A percentile compares a stretch with the other conserved stretches of the same genome.
Conservation (phyloP, 1,284 basidiomycete species). For the Acaromyces ingoldii region DNA sequence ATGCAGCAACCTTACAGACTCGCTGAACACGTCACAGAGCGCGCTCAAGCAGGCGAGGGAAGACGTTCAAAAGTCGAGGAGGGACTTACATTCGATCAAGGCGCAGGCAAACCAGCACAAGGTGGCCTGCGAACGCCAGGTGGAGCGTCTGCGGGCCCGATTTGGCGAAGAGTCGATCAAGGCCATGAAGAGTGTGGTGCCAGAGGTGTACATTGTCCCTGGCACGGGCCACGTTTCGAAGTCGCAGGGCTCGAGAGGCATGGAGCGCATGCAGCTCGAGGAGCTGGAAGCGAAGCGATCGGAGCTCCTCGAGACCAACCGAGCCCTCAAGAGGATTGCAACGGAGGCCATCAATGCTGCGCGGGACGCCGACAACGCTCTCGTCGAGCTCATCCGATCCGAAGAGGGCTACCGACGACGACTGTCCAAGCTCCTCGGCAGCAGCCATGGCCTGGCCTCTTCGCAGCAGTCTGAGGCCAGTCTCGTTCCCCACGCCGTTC, state of each 20-base stretch:
- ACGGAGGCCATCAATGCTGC: slow-evolving; percentile 31
- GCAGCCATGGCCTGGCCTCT: too few species aligned
- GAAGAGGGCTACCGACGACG: too few species aligned
- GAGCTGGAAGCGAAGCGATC: slow-evolving; percentile 27
- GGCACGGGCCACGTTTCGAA: slow-evolving; percentile 19
- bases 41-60: slow-evolving; percentile 31
- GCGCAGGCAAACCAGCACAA: slow-evolving; percentile 28
- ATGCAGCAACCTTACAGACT: neutral
- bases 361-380: slow-evolving; percentile 3
- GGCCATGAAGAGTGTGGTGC: slow-evolving; percentile 23
- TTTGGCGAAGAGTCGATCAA: slow-evolving; percentile 32
- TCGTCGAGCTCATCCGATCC: too few species aligned
- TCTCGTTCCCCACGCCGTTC: too few species aligned
- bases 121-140: slow-evolving; percentile 21
- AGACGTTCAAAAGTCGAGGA: slow-evolving; percentile 19
- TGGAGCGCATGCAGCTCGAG: slow-evolving; percentile 26
- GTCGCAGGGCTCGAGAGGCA: neutral
- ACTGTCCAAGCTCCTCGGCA: too few species aligned
- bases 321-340: slow-evolving; percentile 25
- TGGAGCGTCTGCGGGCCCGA: slow-evolving; percentile 21
- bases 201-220: slow-evolving; percentile 29
- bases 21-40: slow-evolving; percentile 18
- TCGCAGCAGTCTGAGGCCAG: too few species aligned
- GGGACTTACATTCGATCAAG: slow-evolving; percentile 26
- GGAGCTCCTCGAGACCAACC: slow-evolving; percentile 26